phyloP scores from a whole-genome alignment of 2,329 filamentous ascomycete genomes.

The Zymoseptoria crescenta region DNA sequence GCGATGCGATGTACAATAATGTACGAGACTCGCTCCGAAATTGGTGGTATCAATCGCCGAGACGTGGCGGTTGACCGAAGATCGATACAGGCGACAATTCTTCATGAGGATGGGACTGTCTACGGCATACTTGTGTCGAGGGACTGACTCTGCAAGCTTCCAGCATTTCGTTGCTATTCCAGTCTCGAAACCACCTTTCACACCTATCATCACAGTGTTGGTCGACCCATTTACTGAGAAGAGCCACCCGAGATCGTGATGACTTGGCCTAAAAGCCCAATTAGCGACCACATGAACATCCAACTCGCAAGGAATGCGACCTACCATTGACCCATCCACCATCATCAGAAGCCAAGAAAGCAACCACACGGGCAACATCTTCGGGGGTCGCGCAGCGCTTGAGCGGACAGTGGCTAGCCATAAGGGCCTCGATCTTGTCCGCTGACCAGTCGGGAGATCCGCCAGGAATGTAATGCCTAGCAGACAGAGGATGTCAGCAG shows the following conservation, averaged over 20 bases:
- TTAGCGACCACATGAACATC: constrained; percentile 8
- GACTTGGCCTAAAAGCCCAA: constrained; percentile 29
- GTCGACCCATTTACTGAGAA: constrained; percentile 25
- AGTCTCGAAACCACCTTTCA: neutral
- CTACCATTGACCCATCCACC: constrained; percentile 35
- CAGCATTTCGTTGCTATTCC: neutral
- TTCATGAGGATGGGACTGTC: neutral
- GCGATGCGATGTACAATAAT: no score
- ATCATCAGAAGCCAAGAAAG: constrained; percentile 32
- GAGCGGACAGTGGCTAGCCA: constrained; percentile 44
- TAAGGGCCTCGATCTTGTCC: constrained; percentile 43
- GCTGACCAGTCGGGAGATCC: constrained; percentile 42
- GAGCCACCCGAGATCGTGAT: constrained; percentile 38
- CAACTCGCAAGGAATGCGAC: constrained; percentile 1
- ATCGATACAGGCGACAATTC: neutral
- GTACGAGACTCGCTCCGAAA: no score
- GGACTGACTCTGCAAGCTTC: neutral
- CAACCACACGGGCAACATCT: constrained; percentile 34
- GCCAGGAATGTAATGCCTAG: constrained; percentile 44
- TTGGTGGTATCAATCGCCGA: no score
- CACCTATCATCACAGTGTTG: neutral
- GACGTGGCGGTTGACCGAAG: no score
- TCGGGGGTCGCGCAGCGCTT: constrained; percentile 43
- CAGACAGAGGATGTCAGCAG: constrained; percentile 15
- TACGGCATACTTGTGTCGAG: neutral